Evolutionary conservation across 2,329 filamentous ascomycete genomes (phyloP).

Genomic region (Westerdykella ornata): DNA sequence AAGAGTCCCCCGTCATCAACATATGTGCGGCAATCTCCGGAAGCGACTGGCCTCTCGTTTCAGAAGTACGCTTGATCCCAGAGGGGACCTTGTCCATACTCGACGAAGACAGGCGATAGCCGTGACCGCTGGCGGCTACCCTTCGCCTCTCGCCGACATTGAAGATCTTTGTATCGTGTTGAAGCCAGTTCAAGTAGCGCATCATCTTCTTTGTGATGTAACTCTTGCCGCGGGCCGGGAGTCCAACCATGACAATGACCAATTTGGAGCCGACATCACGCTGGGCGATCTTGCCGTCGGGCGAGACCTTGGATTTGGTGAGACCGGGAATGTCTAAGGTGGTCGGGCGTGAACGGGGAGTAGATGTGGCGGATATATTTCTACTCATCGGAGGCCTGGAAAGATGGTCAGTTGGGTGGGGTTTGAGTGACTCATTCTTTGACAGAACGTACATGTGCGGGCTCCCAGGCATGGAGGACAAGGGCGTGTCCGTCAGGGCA

Average conservation of each 20-base stretch:
- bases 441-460: slow-evolving; percentile 51
- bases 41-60: slow-evolving; percentile 23
- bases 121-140: slow-evolving; percentile 60
- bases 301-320: slow-evolving; percentile 90
- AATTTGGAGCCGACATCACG: slow-evolving; percentile 94
- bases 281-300: slow-evolving; percentile 87
- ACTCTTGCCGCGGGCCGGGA: slow-evolving; percentile 92
- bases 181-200: slow-evolving; percentile 92
- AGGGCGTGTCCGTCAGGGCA: slow-evolving; percentile 57
- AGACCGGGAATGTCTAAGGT: slow-evolving; percentile 95
- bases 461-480: slow-evolving; percentile 56
- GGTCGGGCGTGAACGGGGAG: slow-evolving; percentile 79
- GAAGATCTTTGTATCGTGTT: slow-evolving; percentile 93
- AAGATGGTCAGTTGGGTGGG: slow-evolving; percentile 1
- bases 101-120: slow-evolving; percentile 35
- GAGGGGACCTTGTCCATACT: slow-evolving; percentile 25
- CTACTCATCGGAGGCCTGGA: slow-evolving; percentile 55
- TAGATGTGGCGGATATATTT: slow-evolving; percentile 68
- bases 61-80: slow-evolving; percentile 18
- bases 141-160: slow-evolving; percentile 91
- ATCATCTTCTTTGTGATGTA: slow-evolving; percentile 99
- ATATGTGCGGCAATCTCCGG: slow-evolving; percentile 48
- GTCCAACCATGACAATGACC: slow-evolving; percentile 95
- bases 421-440: not conserved
- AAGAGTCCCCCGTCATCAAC: slow-evolving; percentile 51